Base-by-base conservation (phyloP, 1,284 basidiomycete species). In the Boletus sp. region DNA sequence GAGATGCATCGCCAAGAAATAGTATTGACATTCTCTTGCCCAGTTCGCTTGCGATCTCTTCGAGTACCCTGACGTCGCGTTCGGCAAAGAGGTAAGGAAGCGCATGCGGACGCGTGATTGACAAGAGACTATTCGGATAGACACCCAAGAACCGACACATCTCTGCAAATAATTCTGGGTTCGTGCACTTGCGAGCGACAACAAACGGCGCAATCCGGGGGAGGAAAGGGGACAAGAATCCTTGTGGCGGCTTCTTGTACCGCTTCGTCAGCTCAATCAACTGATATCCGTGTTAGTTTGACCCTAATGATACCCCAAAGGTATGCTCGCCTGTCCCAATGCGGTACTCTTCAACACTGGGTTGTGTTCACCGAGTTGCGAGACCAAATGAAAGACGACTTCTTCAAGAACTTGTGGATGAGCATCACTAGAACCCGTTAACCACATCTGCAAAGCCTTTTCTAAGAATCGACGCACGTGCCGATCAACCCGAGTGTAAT, bases 21-120 rank as follows among this genome's bases (percentile, higher is more conserved):
- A 93, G 66, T 2, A 71, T 58, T 0, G 81, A 79, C 4, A 80
- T 57, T 35, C 69, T 73, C 33, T 65, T 67, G 17, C 68, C 69
- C 6, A 82, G 58, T 46, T 78, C 72, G 41, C 63, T 68, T 7
- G 74, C 61, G 25, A 78, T 66, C 49, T 68, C 57, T 52, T 76
- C 67, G 54, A 80, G 60, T 48, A 78, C 65, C 32, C 69, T 72
- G 2, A 76, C 62, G 41, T 92, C 81, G 50, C 79, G 75, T 29
- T 72, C 72, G 5, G 81, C 79, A 54, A 92, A 87, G 27, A 94
- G 65, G 17, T 74, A 69, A 0, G 93, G 92, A 2, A 94, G 71
- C 1, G 82, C 88, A 48, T 79, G 73, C 2, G 75, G 65, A 9
- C 88, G 73, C 1, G 84, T 89, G 16, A 80, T 72, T 2, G 75